Evolutionary conservation across 2,329 filamentous ascomycete genomes (phyloP), one percentile per base, ranked within the genome.

Genomic region (Delphinella strobiligena): DNA sequence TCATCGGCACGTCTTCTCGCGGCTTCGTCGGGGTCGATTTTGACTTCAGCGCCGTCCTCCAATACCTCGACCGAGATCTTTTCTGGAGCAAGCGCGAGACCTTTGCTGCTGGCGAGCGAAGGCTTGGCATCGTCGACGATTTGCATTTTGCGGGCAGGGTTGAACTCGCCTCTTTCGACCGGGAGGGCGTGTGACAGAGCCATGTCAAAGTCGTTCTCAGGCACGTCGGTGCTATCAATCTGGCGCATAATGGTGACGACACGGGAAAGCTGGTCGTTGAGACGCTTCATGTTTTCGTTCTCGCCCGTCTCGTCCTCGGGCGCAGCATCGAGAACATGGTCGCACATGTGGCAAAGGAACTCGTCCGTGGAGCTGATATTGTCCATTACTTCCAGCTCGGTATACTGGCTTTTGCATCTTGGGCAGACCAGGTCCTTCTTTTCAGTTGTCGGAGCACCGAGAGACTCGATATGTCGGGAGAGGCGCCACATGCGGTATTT

Each of bases 401-500:
- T 93, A 74, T 84, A 98, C 57, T 93, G 82, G 1, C 82, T 73
- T 49, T 80, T 78, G 65, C 91, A 98, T 41, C 77, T 74, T 22
- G 72, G 67, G 61, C 91, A 98, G 44, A 81, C 80, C 53, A 88
- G 93, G 56, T 96, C 91, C 60, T 95, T 95, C 59, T 86, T 82
- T 61, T 96, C 89, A 41, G 61, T 60, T 8, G 80, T 81, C 0
- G 85, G 80, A 14, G 84, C 78, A 12, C 84, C 83, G 42, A 85
- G 80, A 12, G 80, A 79, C 61, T 95, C 88, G 43, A 96, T 86
- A 40, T 82, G 78, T 58, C 89, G 88, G 49, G 88, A 87, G 50
- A 96, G 77, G 41, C 80, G 81, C 56, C 89, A 88, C 37, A 94
- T 78, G 46, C 85, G 81, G 74, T 83, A 98, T 61, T 98, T 98